Evolutionary conservation across 2,329 filamentous ascomycete genomes (phyloP), one percentile per base, ranked within the genome.

Genomic region (Dryadomyces quercivorus): DNA sequence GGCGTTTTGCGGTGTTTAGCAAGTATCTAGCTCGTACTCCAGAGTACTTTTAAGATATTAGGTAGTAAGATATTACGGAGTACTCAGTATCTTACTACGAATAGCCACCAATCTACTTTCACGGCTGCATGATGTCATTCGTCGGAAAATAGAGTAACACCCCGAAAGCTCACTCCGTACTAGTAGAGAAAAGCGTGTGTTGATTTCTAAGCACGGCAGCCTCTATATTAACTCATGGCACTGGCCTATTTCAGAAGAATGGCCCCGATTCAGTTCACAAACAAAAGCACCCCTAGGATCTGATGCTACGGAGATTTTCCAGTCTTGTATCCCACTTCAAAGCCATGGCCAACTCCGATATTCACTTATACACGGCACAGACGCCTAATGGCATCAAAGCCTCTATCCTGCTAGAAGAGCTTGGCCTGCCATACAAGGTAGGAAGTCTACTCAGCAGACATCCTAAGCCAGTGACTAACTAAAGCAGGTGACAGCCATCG

Each of bases 331-430:
- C 42, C 16, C 7, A 12, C 7, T 21, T 44, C 26, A 21, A 6
- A 51, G 49, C 40, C 62, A 77, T 76, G 73, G 65, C 64, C 53
- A 66, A 70, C 68, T 75, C 85, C 6, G 75, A 86, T 61, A 89
- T 95, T 63, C 85, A 83, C 46, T 80, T 95, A 34, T 94, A 93
- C 73, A 95, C 89, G 13, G 76, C 79, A 13, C 78, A 83, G 64
- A 95, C 91, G 52, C 88, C 91, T 48, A 95, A 95, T 70, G 89
- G 90, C 59, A 86, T 93, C 75, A 95, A 95, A 69, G 80, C 88
- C 58, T 90, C 87, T 55, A 95, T 95, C 60, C 77, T 88, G 10
- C 73, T 96, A 16, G 89, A 94, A 70, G 90, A 95, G 71, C 77
- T 95, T 5, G 85, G 84, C 61, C 72, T 94, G 44, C 80, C 85